Conservation (phyloP, 164 flowering plant genomes). For the Sextonia rubra region DNA sequence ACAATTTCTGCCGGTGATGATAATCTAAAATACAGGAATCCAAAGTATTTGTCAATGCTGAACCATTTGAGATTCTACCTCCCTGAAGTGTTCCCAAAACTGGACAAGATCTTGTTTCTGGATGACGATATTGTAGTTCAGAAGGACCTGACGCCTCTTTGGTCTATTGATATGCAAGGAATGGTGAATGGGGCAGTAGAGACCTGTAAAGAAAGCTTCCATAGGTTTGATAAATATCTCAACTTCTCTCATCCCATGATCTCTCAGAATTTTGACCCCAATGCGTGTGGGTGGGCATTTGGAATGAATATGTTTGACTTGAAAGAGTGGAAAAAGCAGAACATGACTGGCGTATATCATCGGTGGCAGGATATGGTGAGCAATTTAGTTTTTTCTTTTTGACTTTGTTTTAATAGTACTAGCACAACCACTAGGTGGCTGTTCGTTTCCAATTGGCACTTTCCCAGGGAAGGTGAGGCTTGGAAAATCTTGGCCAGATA, state of each 20-base stretch:
- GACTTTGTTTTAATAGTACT: too few relatives aligned
- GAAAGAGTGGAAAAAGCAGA: constrained; percentile 75
- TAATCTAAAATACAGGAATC: constrained; percentile 91
- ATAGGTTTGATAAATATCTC: constrained; percentile 90
- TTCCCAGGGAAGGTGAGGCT: not conserved
- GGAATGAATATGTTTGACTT: constrained; percentile 98
- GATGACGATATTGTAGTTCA: constrained; percentile 99
- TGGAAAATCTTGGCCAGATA: not conserved
- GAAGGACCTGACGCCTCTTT: constrained; percentile 85
- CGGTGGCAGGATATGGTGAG: constrained; percentile 88
- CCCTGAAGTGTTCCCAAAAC: constrained; percentile 93
- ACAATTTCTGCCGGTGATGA: constrained; percentile 66
- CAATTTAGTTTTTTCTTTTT: not conserved
- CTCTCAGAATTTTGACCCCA: constrained; percentile 68
- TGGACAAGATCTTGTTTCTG: constrained; percentile 82
- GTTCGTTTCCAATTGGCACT: not conserved
- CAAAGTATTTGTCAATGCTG: constrained; percentile 93
- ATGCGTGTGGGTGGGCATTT: constrained; percentile 98
- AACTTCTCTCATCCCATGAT: constrained; percentile 87
- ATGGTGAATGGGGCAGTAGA: constrained; percentile 98
- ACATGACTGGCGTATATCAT: constrained; percentile 91
- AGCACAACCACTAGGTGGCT: too few relatives aligned
- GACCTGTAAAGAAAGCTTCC: constrained; percentile 97
- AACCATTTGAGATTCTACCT: constrained; percentile 96
- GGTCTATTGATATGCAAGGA: constrained; percentile 78